phyloP scores from a whole-genome alignment of 2,329 filamentous ascomycete genomes.

The Trichoderma afroharzianum region DNA sequence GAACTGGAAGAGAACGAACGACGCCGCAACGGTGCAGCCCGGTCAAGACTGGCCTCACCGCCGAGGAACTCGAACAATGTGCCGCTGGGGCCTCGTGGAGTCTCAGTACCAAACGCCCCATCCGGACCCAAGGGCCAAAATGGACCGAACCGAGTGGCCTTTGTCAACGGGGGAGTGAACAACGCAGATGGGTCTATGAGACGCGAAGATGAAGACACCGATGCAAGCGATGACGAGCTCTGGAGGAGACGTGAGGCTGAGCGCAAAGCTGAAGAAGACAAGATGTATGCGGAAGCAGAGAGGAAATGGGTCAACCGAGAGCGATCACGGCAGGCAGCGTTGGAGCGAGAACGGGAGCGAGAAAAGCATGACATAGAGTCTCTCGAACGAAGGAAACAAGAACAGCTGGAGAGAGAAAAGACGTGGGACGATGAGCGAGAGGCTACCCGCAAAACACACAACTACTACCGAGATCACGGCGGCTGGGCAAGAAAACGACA shows the following conservation, averaged over 20 bases:
- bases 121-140: constrained; percentile 64
- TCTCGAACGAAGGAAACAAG: constrained; percentile 62
- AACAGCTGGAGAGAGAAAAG: constrained; percentile 59
- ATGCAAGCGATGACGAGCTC: constrained; percentile 83
- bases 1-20: constrained; percentile 87
- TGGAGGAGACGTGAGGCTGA: constrained; percentile 69
- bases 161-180: constrained; percentile 73
- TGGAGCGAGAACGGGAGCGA: constrained; percentile 79
- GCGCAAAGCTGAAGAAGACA: constrained; percentile 71
- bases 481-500: constrained; percentile 81
- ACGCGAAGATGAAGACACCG: constrained; percentile 79
- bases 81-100: constrained; percentile 38
- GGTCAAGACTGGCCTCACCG: constrained; percentile 70
- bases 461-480: constrained; percentile 84
- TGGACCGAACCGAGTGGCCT: constrained; percentile 59
- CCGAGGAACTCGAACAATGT: constrained; percentile 61
- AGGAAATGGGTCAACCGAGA: constrained; percentile 90
- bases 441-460: constrained; percentile 63
- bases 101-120: constrained; percentile 66
- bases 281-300: constrained; percentile 79
- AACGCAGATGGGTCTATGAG: constrained; percentile 56
- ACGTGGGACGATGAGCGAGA: constrained; percentile 94
- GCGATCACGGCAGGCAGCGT: constrained; percentile 73
- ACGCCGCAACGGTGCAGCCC: constrained; percentile 60
- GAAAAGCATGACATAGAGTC: constrained; percentile 72